Conservation (phyloP, 768 basidiomycete genomes). For the Termitomyces sp. region DNA sequence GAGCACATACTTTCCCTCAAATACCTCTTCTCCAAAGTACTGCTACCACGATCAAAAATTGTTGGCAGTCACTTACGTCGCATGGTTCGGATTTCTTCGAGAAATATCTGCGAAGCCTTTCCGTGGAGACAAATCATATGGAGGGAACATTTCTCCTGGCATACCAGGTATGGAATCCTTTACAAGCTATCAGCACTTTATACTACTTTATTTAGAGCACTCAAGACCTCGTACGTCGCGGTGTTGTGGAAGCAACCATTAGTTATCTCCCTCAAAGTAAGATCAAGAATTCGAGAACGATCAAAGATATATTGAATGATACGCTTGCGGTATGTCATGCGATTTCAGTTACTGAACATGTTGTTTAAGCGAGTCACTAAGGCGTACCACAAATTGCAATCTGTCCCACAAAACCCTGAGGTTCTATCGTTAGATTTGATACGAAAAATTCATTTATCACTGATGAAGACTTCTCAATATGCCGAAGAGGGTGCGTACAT, state of each 20-base stretch:
- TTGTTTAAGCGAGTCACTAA: neutral
- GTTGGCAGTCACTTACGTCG: conserved; percentile 15
- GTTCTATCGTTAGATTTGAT: conserved; percentile 13
- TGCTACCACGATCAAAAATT: conserved; percentile 9
- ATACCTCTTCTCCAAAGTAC: neutral
- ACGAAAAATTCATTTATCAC: conserved; percentile 19
- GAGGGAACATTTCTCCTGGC: conserved; percentile 21
- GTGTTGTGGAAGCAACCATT: conserved; percentile 15
- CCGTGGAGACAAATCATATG: conserved; percentile 24
- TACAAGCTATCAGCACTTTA: neutral
- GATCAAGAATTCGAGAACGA: conserved; percentile 14
- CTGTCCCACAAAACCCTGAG: conserved; percentile 4
- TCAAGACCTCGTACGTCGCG: conserved; percentile 16
- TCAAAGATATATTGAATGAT: conserved; percentile 22
- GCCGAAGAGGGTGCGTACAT: conserved; percentile 10
- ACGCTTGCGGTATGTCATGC: conserved; percentile 18
- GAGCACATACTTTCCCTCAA: neutral
- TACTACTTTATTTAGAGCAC: conserved; percentile 12
- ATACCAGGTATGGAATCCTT: conserved; percentile 10
- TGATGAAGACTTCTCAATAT: conserved; percentile 22
- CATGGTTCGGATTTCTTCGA: conserved; percentile 11
- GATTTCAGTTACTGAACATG: neutral
- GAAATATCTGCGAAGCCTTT: conserved; percentile 17
- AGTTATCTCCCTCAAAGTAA: conserved; percentile 12
- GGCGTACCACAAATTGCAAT: conserved; percentile 14